Percentiles rank a stretch among this genome's conserved stretches.
These are phyloP conservation scores for Persicaria maculosa DNA, from an alignment of 148 eudicot genomes.

Conservation along the genomic window DNA sequence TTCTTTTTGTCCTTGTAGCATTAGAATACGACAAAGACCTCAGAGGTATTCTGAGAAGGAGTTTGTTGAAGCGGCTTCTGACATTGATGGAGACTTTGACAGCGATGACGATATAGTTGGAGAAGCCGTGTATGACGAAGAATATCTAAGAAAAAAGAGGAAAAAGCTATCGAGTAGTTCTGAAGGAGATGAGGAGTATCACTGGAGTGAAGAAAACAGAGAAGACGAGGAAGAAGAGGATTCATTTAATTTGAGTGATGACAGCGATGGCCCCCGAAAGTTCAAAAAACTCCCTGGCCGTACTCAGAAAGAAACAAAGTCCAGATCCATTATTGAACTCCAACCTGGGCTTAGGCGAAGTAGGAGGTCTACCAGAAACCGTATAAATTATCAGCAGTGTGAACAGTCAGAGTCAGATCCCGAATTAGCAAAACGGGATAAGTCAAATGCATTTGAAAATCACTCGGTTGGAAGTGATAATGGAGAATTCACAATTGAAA, in stretches of 20 bases:
- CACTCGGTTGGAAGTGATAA: constrained; percentile 40
- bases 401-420: constrained; percentile 78
- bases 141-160: constrained; percentile 47
- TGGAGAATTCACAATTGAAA: constrained; percentile 44
- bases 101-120: constrained; percentile 94
- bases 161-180: constrained; percentile 64
- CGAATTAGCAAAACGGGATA: constrained; percentile 42
- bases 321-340: constrained; percentile 44
- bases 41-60: constrained; percentile 67
- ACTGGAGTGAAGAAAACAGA: constrained; percentile 67
- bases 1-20: constrained; percentile 25
- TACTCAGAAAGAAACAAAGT: constrained; percentile 43
- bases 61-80: constrained; percentile 62
- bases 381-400: constrained; percentile 56
- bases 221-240: constrained; percentile 58
- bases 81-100: constrained; percentile 52
- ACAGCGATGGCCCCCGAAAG: constrained; percentile 49
- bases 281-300: constrained; percentile 42
- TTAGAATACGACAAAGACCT: constrained; percentile 73
- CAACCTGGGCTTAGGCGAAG: constrained; percentile 76
- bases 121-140: constrained; percentile 93
- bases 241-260: constrained; percentile 45
- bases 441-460: constrained; percentile 31
- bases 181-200: constrained; percentile 88
- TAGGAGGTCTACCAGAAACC: constrained; percentile 67